A percentile compares a stretch with the other conserved stretches of the same genome.
These are phyloP conservation scores for Apium graveolens DNA, from an alignment of 129 eudicot species.

Conservation along the genomic window DNA sequence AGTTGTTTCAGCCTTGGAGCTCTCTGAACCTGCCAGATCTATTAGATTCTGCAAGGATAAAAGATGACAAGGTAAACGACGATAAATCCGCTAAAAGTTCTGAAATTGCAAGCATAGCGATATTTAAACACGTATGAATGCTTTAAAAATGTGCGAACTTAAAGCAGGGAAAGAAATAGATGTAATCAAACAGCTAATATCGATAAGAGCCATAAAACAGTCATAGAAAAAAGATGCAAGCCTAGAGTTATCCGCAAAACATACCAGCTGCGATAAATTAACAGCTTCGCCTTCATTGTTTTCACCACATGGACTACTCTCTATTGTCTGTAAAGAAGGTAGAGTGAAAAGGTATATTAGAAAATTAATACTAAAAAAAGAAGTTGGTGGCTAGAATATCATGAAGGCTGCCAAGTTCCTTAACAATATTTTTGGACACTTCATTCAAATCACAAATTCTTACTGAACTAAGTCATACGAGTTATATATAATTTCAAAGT, in stretches of 20 bases:
- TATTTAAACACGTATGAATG: not conserved
- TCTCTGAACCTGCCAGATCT: constrained; percentile 99
- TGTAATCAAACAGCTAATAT: constrained; percentile 4
- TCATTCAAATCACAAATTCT: not conserved
- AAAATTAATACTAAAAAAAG: not conserved
- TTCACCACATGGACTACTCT: constrained; percentile 95
- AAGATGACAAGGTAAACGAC: not conserved
- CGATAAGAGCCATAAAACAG: constrained; percentile 11
- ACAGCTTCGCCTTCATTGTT: constrained; percentile 76
- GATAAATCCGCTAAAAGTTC: not conserved
- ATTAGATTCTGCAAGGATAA: constrained; percentile 74
- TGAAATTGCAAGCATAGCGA: not conserved
- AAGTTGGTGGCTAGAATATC: not conserved
- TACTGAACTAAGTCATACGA: not conserved
- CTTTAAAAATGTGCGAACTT: not conserved
- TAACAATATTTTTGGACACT: not conserved
- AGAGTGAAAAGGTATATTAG: constrained; percentile 13
- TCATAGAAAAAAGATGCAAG: not conserved
- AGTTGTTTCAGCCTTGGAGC: constrained; percentile 88
- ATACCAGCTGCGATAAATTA: constrained; percentile 87
- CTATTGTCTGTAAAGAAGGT: constrained; percentile 61
- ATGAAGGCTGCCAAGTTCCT: not conserved
- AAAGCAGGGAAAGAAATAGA: constrained; percentile 8
- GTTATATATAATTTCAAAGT: not conserved
- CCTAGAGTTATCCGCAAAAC: constrained; percentile 15